Base-by-base conservation (phyloP, 2,329 filamentous ascomycete genomes). In the Tolypocladium capitatum region DNA sequence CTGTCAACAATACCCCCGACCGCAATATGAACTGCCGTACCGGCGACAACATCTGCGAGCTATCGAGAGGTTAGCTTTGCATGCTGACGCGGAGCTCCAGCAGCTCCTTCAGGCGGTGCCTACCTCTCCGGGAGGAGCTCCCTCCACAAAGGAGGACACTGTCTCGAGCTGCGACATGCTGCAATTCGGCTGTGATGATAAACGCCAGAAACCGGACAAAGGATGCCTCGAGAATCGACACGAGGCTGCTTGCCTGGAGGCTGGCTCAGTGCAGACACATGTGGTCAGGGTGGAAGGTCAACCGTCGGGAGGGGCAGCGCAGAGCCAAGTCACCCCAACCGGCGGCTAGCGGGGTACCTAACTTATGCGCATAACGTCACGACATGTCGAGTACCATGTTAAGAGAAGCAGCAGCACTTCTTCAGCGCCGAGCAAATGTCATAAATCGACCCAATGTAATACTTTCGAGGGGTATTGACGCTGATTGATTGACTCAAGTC, bases 41-140 rank as follows among this genome's bases (percentile, higher is more conserved):
- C 87, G 67, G 86, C 84, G 55, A 94, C 80, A 55, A 95, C 87
- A 71, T 95, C 89, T 67, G 80, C 76, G 57, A 96, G 83, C 88
- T 94, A 52, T 40, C 49, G 16, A 43, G 42, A 46, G 41, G 53
- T 66, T 62, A 66, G 63, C 59, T 56, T 52, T 32, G 30, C 44
- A 45, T 48, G 49, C 46, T 52, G 54, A 55, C 50, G 50, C 48
- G 48, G 47, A 52, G 47, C 34, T 46, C 18, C 24, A 38, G 48
- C 31, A 27, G 40, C 30, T 40, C 43, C 4, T 9, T n/a, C 24
- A 24, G 34, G 48, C 53, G 52, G 54, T 54, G 65, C 70, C 59
- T 79, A 95, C 91, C 84, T 98, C 92, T 73, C 92, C 92, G 21
- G 92, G 92, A 43, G 92, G 92, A 59, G 92, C 89, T 62, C 88